Evolutionary conservation across 2,329 filamentous ascomycete species (phyloP), one percentile per base, ranked within the genome.

Genomic region (Neobulgaria alba): DNA sequence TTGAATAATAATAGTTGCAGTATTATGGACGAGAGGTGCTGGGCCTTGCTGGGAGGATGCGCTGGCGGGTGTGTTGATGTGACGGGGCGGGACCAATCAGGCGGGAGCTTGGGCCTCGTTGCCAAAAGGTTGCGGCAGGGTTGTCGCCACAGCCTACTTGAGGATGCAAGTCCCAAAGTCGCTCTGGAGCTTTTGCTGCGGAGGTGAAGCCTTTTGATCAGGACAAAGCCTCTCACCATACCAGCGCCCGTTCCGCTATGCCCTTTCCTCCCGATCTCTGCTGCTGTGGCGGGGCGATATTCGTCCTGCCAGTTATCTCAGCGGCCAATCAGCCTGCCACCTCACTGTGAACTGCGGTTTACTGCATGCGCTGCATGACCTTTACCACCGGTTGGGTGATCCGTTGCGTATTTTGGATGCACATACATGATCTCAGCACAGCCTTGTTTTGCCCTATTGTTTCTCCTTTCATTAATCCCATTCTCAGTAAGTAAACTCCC

Each of bases 251-350:
- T 3, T 33, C n/a, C 14, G 15, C 30, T 8, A 16, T 17, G 5
- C 18, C 10, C 30, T 33, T 16, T 14, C 30, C 30, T 10, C 41
- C 12, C 14, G 35, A 17, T n/a, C 21, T n/a, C 33, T 39, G 39
- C 33, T 37, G 30, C 35, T 30, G 46, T 46, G 43, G 46, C 46
- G 41, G 43, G 41, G 33, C 38, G 33, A 37, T 36, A 39, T 46
- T 46, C 29, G 29, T 30, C 29, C n/a, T n/a, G n/a, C n/a, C n/a
- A n/a, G n/a, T n/a, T n/a, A n/a, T n/a, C n/a, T n/a, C n/a, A n/a
- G n/a, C n/a, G n/a, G n/a, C n/a, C n/a, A n/a, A n/a, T n/a, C n/a
- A n/a, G n/a, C n/a, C n/a, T n/a, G n/a, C n/a, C n/a, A n/a, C n/a
- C n/a, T n/a, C n/a, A n/a, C n/a, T n/a, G n/a, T n/a, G n/a, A n/a